phyloP scores from a whole-genome alignment of 2,329 filamentous ascomycete species.

The Penicillium sp. region DNA sequence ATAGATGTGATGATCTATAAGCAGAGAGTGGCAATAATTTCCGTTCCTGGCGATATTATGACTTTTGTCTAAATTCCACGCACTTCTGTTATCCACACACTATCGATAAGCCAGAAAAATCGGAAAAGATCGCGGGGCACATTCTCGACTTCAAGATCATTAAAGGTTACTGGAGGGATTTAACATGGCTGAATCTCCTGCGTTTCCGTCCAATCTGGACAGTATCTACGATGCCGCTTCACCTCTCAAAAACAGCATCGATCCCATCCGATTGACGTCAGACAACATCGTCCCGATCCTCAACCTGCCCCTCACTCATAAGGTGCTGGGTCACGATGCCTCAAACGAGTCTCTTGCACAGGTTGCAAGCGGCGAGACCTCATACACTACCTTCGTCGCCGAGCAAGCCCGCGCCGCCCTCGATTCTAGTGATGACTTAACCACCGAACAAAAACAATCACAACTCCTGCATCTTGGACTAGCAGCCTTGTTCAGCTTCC shows the following conservation, averaged over 20 bases:
- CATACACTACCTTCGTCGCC: conserved; percentile 41
- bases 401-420: conserved; percentile 32
- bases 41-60: background rate
- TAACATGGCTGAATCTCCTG: conserved; percentile 28
- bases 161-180: conserved; percentile 9
- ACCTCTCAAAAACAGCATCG: conserved; percentile 33
- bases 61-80: background rate
- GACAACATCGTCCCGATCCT: conserved; percentile 35
- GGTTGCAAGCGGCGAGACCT: conserved; percentile 35
- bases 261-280: conserved; percentile 37
- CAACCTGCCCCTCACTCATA: conserved; percentile 39
- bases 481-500: conserved; percentile 72
- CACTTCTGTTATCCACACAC: conserved; percentile 17
- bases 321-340: conserved; percentile 40
- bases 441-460: conserved; percentile 34
- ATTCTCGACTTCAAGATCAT: conserved; percentile 14
- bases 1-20: background rate
- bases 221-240: conserved; percentile 34
- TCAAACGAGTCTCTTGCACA: conserved; percentile 29
- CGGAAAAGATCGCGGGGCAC: conserved; percentile 29
- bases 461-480: conserved; percentile 59
- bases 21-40: conserved; percentile 4
- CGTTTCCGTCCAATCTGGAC: conserved; percentile 33
- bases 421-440: conserved; percentile 23
- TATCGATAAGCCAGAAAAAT: conserved; percentile 31